phyloP scores from a whole-genome alignment of 441 rosid species.

The Populus trichocarpa region DNA sequence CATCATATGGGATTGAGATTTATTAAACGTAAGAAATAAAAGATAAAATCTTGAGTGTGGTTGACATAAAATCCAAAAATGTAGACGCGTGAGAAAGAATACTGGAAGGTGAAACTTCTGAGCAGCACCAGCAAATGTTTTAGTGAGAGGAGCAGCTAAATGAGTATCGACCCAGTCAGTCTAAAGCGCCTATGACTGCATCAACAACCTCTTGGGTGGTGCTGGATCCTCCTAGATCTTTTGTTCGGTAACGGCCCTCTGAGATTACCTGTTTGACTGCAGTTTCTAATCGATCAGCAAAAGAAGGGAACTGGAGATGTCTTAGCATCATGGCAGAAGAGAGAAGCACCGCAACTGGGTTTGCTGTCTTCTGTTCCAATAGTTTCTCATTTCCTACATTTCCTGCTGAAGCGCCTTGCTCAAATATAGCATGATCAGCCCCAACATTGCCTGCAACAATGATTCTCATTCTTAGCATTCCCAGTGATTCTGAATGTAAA shows the following conservation, averaged over 20 bases:
- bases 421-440: conserved; percentile 87
- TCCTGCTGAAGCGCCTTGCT: conserved; percentile 99
- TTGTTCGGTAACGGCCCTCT: conserved; percentile 70
- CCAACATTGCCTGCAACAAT: conserved; percentile 75
- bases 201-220: conserved; percentile 67
- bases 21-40: no score
- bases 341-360: conserved; percentile 89
- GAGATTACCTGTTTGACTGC: conserved; percentile 72
- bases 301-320: conserved; percentile 92
- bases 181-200: conserved; percentile 29
- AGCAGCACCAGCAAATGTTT: not conserved
- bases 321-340: conserved; percentile 99
- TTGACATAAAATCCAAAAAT: not conserved
- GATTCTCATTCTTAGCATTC: not conserved
- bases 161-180: conserved; percentile 6
- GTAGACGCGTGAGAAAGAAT: not conserved
- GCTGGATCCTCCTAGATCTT: conserved; percentile 89
- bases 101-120: not conserved
- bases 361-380: conserved; percentile 71
- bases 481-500: not conserved
- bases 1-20: not conserved
- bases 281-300: conserved; percentile 86
- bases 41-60: not conserved
- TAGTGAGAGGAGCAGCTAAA: not conserved
- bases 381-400: conserved; percentile 74